Conservation (phyloP, 2,329 filamentous ascomycete species). For the Colletotrichum echinochloae region DNA sequence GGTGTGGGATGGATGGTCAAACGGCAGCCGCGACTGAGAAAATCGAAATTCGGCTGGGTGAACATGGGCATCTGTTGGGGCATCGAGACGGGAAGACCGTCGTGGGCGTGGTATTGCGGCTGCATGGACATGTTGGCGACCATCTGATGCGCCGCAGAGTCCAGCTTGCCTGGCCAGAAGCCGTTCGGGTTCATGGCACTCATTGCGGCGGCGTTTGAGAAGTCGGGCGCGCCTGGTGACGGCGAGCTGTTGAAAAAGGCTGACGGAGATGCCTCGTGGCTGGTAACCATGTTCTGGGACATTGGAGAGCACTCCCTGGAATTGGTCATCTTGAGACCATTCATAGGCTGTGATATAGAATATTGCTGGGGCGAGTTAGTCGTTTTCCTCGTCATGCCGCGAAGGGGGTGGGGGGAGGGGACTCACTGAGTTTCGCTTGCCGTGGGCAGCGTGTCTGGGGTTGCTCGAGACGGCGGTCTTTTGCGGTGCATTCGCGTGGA, state of each 20-base stretch:
- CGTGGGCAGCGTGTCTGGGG: slow-evolving; percentile 47
- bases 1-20: slow-evolving; percentile 76
- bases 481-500: slow-evolving; percentile 50
- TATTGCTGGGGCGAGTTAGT: slow-evolving; percentile 59
- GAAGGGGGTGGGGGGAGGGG: background rate
- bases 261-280: slow-evolving; percentile 65
- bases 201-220: slow-evolving; percentile 45
- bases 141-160: slow-evolving; percentile 44
- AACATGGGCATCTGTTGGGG: slow-evolving; percentile 49
- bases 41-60: slow-evolving; percentile 46
- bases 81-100: slow-evolving; percentile 44
- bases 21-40: slow-evolving; percentile 51
- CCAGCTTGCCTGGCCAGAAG: slow-evolving; percentile 53
- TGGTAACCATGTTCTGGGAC: slow-evolving; percentile 60
- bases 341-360: slow-evolving; percentile 63
- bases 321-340: slow-evolving; percentile 58
- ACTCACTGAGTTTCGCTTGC: slow-evolving; percentile 47
- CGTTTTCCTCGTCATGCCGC: background rate
- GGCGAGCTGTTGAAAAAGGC: slow-evolving; percentile 60
- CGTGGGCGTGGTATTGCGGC: slow-evolving; percentile 44
- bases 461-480: slow-evolving; percentile 45
- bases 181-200: slow-evolving; percentile 46
- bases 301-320: slow-evolving; percentile 68
- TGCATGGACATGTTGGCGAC: slow-evolving; percentile 30
- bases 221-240: slow-evolving; percentile 58